These are phyloP conservation scores for Spiraea crenata DNA, from an alignment of 331 rosid genomes.

Conservation along the genomic window DNA sequence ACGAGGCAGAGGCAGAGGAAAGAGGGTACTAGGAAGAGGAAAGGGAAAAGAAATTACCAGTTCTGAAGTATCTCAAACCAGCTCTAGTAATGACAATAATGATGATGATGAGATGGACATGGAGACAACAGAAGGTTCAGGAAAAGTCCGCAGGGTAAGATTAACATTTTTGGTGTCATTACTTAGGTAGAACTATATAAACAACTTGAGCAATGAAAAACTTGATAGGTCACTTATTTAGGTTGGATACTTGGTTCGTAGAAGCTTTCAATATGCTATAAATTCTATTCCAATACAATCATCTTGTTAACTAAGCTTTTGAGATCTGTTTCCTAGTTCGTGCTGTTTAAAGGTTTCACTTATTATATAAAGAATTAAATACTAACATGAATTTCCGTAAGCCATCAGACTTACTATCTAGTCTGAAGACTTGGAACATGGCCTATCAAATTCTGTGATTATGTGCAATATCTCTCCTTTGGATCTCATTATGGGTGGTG, in stretches of 20 bases:
- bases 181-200: not conserved
- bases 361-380: no score
- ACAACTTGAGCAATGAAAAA: not conserved
- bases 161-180: constrained; percentile 12
- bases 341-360: not conserved
- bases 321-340: not conserved
- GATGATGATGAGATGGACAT: constrained; percentile 37
- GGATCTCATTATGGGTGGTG: not conserved
- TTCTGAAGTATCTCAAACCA: constrained; percentile 36
- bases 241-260: not conserved
- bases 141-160: constrained; percentile 65
- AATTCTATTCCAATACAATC: no score
- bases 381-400: no score
- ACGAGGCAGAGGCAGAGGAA: constrained; percentile 40
- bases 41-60: constrained; percentile 39
- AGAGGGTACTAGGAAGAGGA: constrained; percentile 40
- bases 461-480: not conserved
- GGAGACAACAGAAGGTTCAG: constrained; percentile 31
- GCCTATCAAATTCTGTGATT: not conserved
- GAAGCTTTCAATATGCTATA: not conserved
- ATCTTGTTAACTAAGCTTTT: not conserved
- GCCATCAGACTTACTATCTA: not conserved
- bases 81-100: constrained; percentile 37
- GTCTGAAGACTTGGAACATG: not conserved
- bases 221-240: not conserved